Percentiles rank a stretch among this genome's conserved stretches.
Conservation (phyloP, 2,329 filamentous ascomycete genomes). For the Penicillium sp. region DNA sequence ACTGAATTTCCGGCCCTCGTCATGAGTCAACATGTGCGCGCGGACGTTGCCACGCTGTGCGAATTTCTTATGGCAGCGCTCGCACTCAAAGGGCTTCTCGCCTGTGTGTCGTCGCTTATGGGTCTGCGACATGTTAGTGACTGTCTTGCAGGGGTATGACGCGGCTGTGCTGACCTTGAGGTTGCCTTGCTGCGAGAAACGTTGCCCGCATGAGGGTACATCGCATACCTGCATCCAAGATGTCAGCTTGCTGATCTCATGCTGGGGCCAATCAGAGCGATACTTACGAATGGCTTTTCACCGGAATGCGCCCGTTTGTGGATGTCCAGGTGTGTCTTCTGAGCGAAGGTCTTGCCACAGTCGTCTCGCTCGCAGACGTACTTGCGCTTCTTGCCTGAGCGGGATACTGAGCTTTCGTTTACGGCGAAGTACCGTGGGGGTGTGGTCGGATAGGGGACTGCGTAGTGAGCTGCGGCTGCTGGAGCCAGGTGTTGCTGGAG, state of each 20-base stretch:
- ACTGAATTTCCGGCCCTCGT: constrained; percentile 73
- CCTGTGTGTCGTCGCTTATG: constrained; percentile 87
- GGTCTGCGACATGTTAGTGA: constrained; percentile 58
- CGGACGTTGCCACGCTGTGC: constrained; percentile 83
- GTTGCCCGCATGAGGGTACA: constrained; percentile 70
- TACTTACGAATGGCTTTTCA: constrained; percentile 81
- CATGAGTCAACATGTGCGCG: constrained; percentile 80
- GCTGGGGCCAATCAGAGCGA: background rate
- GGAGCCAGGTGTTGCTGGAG: constrained; percentile 40
- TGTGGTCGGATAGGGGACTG: constrained; percentile 15
- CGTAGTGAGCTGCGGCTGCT: constrained; percentile 22
- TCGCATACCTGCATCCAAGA: constrained; percentile 60
- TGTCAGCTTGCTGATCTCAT: background rate
- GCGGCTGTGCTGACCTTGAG: constrained; percentile 64
- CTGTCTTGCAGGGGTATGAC: background rate
- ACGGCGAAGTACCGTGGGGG: constrained; percentile 25
- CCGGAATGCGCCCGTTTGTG: constrained; percentile 88
- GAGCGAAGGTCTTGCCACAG: constrained; percentile 81
- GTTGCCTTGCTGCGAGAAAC: constrained; percentile 89
- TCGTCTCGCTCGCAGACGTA: constrained; percentile 73
- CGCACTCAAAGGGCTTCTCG: constrained; percentile 80
- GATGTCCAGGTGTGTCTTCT: constrained; percentile 91
- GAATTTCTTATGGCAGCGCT: constrained; percentile 78
- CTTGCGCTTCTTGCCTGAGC: constrained; percentile 55
- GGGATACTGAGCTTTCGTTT: constrained; percentile 39